Evolutionary conservation across 257 asterid genomes (phyloP).

Genomic region (Buddleja alternifolia): DNA sequence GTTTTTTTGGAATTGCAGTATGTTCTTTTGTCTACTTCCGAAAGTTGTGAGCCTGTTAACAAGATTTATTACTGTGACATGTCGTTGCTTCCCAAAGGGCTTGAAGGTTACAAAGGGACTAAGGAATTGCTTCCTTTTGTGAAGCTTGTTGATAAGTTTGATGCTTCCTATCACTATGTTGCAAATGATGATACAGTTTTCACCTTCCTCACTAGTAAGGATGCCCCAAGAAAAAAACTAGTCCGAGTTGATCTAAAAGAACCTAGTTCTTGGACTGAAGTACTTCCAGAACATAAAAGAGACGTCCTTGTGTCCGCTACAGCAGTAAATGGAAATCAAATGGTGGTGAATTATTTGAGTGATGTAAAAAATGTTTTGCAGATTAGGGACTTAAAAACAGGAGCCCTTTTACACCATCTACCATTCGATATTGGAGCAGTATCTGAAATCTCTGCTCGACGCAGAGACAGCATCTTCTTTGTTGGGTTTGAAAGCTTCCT

Average conservation of each 20-base stretch:
- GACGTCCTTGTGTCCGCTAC: constrained; percentile 87
- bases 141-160: constrained; percentile 79
- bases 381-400: constrained; percentile 79
- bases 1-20: constrained; percentile 62
- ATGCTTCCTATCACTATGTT: constrained; percentile 67
- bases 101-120: constrained; percentile 61
- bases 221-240: constrained; percentile 90
- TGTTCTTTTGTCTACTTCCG: constrained; percentile 57
- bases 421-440: constrained; percentile 88
- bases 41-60: constrained; percentile 88
- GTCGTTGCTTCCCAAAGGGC: constrained; percentile 65
- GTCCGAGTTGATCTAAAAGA: constrained; percentile 70
- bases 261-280: constrained; percentile 73
- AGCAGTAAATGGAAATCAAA: constrained; percentile 66
- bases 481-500: constrained; percentile 84
- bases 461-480: constrained; percentile 62
- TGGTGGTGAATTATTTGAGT: constrained; percentile 71
- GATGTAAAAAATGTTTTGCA: constrained; percentile 92
- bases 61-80: constrained; percentile 81
- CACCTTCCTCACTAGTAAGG: constrained; percentile 83
- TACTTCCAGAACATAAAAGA: constrained; percentile 63
- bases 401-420: constrained; percentile 63
- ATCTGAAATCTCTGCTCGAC: constrained; percentile 65
- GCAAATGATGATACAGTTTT: constrained; percentile 81
- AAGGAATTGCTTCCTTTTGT: constrained; percentile 70